These are phyloP conservation scores for grape (Vitis vinifera) DNA, from an alignment of 164 flowering plant genomes.

Conservation along the genomic window ASM3070453v1 NC_081805.1:560501-561000, in stretches of 20 bases:
- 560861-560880: constrained; percentile 1
- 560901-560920: constrained; percentile 83
- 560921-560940: constrained; percentile 70
- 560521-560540: constrained; percentile 86
- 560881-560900: constrained; percentile 77
- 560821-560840: not conserved
- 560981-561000: not conserved
- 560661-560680: constrained; percentile 89
- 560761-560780: constrained; percentile 66
- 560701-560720: constrained; percentile 87
- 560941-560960: constrained; percentile 90
- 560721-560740: constrained; percentile 90
- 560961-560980: constrained; percentile 82
- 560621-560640: no score
- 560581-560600: constrained; percentile 1
- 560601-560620: no score
- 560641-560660: not conserved
- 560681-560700: constrained; percentile 85
- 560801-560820: not conserved
- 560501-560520: constrained; percentile 91
- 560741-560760: constrained; percentile 73
- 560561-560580: constrained; percentile 91
- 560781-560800: constrained; percentile 8
- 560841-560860: not conserved
- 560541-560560: constrained; percentile 92